Base-by-base conservation (phyloP, 768 basidiomycete species). In the Serpula lacrymans region DNA sequence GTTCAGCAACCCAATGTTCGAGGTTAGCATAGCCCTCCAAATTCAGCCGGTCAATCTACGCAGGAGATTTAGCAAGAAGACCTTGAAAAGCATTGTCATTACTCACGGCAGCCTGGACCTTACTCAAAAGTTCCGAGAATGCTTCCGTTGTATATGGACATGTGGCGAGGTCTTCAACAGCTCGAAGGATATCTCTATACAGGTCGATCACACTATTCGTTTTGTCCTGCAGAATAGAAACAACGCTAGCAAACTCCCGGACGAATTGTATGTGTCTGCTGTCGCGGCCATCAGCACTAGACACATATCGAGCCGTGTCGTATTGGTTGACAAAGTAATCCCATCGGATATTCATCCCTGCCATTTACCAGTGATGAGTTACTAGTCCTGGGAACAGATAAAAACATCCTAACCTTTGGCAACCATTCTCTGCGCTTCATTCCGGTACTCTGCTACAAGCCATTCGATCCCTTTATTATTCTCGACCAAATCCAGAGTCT, bases 321-420 rank as follows among this genome's bases (percentile, higher is more conserved):
- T 91, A 98, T 39, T 93, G 88, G 55, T 88, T 95, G 52, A 97
- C 87, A 53, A 97, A 93, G 64, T 91, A 78, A 59, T 98, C 96
- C 96, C 96, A 99, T 18, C 88, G 84, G 42, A 95, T 88, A 53
- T 77, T 79, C 86, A 99, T 95, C 20, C 95, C 94, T 95, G 33
- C 12, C 37, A 14, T 20, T 4, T 14, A 33, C 11, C n/a, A 8
- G 29, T 36, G 36, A 31, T 24, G 42, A 28, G 32, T 20, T 29
- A 39, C 17, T 3, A 43, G 8, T 5, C 17, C 7, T 5, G 23
- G 0, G 18, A 22, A 13, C 16, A 37, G 40, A 14, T 31, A n/a
- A 14, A 16, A 45, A n/a, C 28, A 14, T 13, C 55, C 79, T 34
- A 31, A 89, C 93, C 94, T 70, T 83, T 84, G 6, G 75, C 74